These are phyloP conservation scores for Fusarium camptoceras DNA, from an alignment of 2,329 filamentous ascomycete species.

Conservation along the genomic window DNA sequence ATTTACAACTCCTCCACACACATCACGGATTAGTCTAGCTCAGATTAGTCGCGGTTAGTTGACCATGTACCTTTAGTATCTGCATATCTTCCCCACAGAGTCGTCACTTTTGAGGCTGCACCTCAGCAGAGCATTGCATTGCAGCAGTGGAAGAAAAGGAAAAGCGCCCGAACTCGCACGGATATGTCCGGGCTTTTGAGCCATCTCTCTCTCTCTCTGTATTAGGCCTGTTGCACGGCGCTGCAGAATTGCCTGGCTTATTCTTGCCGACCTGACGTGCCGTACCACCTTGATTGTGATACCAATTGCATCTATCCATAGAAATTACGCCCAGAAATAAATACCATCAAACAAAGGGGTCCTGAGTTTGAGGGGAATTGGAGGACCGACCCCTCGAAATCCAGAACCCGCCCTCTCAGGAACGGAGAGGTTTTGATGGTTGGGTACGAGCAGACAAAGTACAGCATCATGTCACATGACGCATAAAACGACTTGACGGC, in stretches of 20 bases:
- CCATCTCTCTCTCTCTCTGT: background rate
- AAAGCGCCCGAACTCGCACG: slow-evolving; percentile 13
- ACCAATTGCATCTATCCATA: slow-evolving; percentile 2
- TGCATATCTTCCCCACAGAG: slow-evolving; percentile 35
- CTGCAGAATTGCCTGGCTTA: background rate
- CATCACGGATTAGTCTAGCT: background rate
- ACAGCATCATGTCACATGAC: slow-evolving; percentile 14
- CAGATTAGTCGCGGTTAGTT: slow-evolving; percentile 8
- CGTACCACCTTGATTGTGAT: slow-evolving; percentile 2
- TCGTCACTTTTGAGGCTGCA: slow-evolving; percentile 32
- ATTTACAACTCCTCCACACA: slow-evolving; percentile 24
- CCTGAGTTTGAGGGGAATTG: slow-evolving; percentile 46
- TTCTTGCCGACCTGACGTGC: background rate
- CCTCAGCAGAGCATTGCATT: slow-evolving; percentile 26
- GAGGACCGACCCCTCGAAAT: slow-evolving; percentile 41
- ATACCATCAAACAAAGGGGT: slow-evolving; percentile 35
- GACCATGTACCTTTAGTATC: background rate
- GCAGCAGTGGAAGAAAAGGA: background rate
- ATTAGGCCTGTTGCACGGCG: background rate
- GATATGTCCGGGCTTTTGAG: slow-evolving; percentile 17
- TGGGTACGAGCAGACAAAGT: slow-evolving; percentile 28
- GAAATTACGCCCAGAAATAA: slow-evolving; percentile 15
- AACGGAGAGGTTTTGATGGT: slow-evolving; percentile 23
- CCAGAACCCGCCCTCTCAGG: slow-evolving; percentile 29
- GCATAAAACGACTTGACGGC: slow-evolving; percentile 27